Evolutionary conservation across 768 basidiomycete genomes (phyloP).

Genomic region (Phlebiopsis gigantea): DNA sequence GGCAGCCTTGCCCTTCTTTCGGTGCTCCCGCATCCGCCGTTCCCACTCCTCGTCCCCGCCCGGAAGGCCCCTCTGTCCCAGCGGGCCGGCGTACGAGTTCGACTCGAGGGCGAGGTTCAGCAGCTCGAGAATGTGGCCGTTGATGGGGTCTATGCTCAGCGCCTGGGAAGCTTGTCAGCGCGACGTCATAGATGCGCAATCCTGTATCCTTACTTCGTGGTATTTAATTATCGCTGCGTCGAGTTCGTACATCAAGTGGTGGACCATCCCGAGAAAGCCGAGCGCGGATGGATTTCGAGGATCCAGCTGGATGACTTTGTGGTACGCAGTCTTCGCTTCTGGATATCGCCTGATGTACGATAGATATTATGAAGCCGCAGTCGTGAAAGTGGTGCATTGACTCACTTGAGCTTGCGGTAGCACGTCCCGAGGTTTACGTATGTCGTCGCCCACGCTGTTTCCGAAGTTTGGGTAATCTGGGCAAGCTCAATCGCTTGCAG

Average conservation of each 20-base stretch:
- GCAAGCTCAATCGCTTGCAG: conserved; percentile 74
- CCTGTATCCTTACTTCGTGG: conserved; percentile 64
- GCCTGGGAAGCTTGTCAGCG: conserved; percentile 39
- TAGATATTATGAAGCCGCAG: background rate
- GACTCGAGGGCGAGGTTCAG: conserved; percentile 74
- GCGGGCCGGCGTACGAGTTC: conserved; percentile 17
- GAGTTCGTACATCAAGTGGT: conserved; percentile 67
- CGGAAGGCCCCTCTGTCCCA: conserved; percentile 9
- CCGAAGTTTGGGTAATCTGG: conserved; percentile 78
- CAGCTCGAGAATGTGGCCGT: conserved; percentile 73
- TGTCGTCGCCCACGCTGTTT: conserved; percentile 82
- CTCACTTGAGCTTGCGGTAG: conserved; percentile 73
- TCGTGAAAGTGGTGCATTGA: conserved; percentile 7
- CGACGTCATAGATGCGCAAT: background rate
- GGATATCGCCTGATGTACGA: conserved; percentile 31
- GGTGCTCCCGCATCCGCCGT: conserved; percentile 26
- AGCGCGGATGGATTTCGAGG: conserved; percentile 79
- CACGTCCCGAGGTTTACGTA: conserved; percentile 92
- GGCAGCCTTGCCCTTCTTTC: conserved; percentile 16
- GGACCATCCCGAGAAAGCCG: conserved; percentile 84
- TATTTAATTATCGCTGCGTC: conserved; percentile 86
- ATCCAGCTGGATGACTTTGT: conserved; percentile 80
- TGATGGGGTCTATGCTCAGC: conserved; percentile 77
- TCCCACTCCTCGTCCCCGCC: conserved; percentile 23
- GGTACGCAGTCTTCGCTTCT: conserved; percentile 70